Evolutionary conservation across 2,329 filamentous ascomycete genomes (phyloP).

Genomic region (Fusarium proliferatum): DNA sequence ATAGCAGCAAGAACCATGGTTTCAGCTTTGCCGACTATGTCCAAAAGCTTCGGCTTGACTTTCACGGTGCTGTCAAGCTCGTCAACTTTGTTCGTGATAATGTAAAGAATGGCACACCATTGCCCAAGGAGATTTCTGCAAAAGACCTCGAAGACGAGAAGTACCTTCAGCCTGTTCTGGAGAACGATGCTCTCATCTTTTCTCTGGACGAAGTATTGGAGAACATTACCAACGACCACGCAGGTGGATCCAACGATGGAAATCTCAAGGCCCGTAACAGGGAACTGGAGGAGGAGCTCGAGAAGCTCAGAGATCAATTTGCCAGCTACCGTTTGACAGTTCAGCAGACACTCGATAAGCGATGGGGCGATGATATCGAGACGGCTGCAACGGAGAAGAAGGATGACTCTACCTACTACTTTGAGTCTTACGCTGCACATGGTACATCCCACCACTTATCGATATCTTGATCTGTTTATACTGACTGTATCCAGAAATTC

Average conservation of each 20-base stretch:
- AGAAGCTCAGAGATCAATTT: constrained; percentile 69
- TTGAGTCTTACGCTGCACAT: constrained; percentile 70
- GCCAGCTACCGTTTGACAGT: constrained; percentile 73
- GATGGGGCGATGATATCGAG: constrained; percentile 69
- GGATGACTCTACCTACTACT: constrained; percentile 59
- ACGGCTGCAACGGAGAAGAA: constrained; percentile 45
- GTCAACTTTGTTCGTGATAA: constrained; percentile 74
- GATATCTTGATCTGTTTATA: not conserved
- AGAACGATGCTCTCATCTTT: constrained; percentile 90
- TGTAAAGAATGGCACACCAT: constrained; percentile 55
- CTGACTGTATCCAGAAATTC: constrained; percentile 71
- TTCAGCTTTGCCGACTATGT: constrained; percentile 75
- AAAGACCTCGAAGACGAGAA: constrained; percentile 79
- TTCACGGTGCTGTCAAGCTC: constrained; percentile 78
- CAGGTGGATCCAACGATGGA: constrained; percentile 52
- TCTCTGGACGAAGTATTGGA: constrained; percentile 80
- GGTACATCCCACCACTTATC: constrained; percentile 57
- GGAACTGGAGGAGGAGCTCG: constrained; percentile 70
- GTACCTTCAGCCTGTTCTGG: constrained; percentile 84
- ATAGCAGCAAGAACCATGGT: constrained; percentile 73
- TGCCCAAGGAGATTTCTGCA: constrained; percentile 69
- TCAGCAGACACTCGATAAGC: constrained; percentile 73
- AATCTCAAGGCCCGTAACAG: constrained; percentile 61
- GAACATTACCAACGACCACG: constrained; percentile 51
- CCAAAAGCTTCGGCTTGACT: constrained; percentile 71